These are phyloP conservation scores for Monosporascus sp. DNA, from an alignment of 2,329 filamentous ascomycete genomes.

Conservation along the genomic window DNA sequence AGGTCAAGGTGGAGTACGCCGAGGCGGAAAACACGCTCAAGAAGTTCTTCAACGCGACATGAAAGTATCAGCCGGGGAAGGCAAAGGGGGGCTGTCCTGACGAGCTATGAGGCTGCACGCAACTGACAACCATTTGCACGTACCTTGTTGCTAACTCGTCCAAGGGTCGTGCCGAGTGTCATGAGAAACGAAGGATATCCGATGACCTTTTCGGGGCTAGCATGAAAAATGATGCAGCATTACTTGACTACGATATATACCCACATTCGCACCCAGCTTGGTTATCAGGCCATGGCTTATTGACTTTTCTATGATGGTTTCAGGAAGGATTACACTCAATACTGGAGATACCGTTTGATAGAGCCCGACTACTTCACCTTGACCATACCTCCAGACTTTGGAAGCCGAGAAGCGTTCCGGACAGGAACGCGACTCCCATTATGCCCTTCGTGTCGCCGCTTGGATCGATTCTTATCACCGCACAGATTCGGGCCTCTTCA, in stretches of 20 bases:
- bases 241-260: constrained; percentile 18
- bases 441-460: not conserved
- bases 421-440: not conserved
- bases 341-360: not conserved
- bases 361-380: not conserved
- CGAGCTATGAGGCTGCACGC: constrained; percentile 7
- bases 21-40: constrained; percentile 67
- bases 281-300: not conserved
- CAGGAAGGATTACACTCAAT: not conserved
- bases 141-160: constrained; percentile 7
- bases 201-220: constrained; percentile 13
- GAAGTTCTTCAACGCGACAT: constrained; percentile 55
- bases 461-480: not conserved
- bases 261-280: not conserved
- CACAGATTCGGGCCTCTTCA: not conserved
- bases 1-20: constrained; percentile 71
- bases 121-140: constrained; percentile 5
- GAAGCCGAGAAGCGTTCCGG: not conserved
- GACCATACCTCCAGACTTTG: not conserved
- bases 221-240: constrained; percentile 11
- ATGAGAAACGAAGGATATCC: constrained; percentile 31
- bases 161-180: constrained; percentile 18
- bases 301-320: not conserved
- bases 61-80: constrained; percentile 6
- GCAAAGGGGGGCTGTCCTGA: constrained; percentile 4